Evolutionary conservation across 2,329 filamentous ascomycete genomes (phyloP).

Genomic region (Colletotrichum cereale): DNA sequence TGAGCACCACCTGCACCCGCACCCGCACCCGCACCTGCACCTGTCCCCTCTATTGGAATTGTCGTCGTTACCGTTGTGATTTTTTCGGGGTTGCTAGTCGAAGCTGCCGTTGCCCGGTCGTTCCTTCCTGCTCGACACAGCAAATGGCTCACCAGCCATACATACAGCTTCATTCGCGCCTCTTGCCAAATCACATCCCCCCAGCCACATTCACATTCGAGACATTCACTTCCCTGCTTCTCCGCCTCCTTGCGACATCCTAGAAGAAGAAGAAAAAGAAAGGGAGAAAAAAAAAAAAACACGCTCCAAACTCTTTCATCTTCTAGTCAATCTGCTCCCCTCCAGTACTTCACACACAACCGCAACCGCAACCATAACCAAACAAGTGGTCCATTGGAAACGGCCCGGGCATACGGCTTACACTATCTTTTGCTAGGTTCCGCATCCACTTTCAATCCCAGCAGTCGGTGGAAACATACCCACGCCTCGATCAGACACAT

Average conservation of each 20-base stretch:
- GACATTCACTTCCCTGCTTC: constrained; percentile 46
- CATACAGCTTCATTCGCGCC: constrained; percentile 13
- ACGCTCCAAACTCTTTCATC: constrained; percentile 11
- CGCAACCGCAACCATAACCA: too few species aligned
- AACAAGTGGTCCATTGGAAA: constrained; percentile 34
- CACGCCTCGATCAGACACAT: constrained; percentile 22
- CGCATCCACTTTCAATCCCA: constrained; percentile 36
- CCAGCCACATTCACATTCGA: constrained; percentile 46
- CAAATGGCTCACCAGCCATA: background rate
- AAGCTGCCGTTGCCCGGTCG: constrained; percentile 29
- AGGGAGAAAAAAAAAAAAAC: background rate
- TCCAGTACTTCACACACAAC: constrained; percentile 11
- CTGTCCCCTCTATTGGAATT: constrained; percentile 1
- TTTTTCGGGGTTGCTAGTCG: background rate
- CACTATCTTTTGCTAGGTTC: constrained; percentile 22
- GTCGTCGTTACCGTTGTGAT: constrained; percentile 20
- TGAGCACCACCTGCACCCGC: constrained; percentile 11
- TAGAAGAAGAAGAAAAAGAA: background rate
- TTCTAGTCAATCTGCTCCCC: background rate
- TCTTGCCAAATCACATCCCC: constrained; percentile 26
- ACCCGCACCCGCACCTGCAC: constrained; percentile 5
- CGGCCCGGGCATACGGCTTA: constrained; percentile 24
- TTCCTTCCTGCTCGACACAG: constrained; percentile 29
- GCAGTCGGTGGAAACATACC: constrained; percentile 30
- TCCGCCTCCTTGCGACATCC: constrained; percentile 41